Evolutionary conservation across 108 stramenopile species (phyloP), one percentile per base, ranked within the genome.

Genomic region (Schizochytrium sp.): DNA sequence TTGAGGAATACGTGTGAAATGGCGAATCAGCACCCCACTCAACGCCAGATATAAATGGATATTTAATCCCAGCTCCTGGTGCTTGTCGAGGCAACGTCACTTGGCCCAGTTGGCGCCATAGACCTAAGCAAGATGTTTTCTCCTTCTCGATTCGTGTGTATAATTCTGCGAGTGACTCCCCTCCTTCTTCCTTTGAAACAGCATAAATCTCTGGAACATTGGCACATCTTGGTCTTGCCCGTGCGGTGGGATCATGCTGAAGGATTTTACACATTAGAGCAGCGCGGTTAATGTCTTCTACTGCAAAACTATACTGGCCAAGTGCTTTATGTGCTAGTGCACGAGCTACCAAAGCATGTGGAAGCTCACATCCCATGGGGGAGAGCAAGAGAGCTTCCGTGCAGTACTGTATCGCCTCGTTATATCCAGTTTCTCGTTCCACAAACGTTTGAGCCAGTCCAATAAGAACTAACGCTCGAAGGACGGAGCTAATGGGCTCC

Each of bases 241-340:
- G 53, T 28, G 64, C 28, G 19, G 2, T 15, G 8, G 64, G 17
- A 50, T 55, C 76, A n/a, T 13, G 5, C 17, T 10, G 15, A 53
- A 83, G 76, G 12, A 42, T 10, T 5, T 7, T 42, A 53, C 50
- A 83, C 10, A 83, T 46, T 10, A 5, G 76, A 5, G 53, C 76
- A 56, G 47, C 76, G 47, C 76, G 76, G 10, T 83, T 53, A 10
- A 83, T n/a, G 28, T 83, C 76, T 28, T 83, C 76, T 2, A 83
- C 12, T 28, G 76, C 76, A 17, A 55, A 13, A 10, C 50, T 40
- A 28, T 83, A 83, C 47, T 83, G 76, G 50, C 76, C 76, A 56
- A 83, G 76, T 40, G 47, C 50, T 50, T 83, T 83, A n/a, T 55
- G 76, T 5, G 76, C 76, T 5, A n/a, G 50, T 13, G 76, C 45